Conservation (phyloP, 768 basidiomycete genomes). For the Zangia roseola region DNA sequence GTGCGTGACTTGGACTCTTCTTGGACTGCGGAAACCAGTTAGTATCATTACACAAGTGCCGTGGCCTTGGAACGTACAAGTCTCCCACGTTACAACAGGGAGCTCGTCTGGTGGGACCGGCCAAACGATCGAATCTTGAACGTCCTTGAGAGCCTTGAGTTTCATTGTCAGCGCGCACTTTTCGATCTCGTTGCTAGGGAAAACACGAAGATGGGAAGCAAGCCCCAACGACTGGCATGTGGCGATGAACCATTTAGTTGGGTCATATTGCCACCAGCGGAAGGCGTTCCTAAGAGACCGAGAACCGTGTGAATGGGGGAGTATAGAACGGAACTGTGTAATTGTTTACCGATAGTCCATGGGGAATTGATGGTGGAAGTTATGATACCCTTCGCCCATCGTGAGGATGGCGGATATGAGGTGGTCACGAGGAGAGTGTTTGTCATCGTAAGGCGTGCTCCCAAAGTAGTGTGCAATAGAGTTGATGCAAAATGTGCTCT, state of each 20-base stretch:
- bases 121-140: conserved; percentile 66
- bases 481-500: conserved; percentile 89
- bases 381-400: conserved; percentile 67
- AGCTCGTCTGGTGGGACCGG: conserved; percentile 56
- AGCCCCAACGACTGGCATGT: conserved; percentile 59
- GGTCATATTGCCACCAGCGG: conserved; percentile 70
- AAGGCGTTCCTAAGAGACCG: conserved; percentile 56
- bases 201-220: conserved; percentile 78
- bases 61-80: conserved; percentile 47
- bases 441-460: conserved; percentile 79
- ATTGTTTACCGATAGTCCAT: conserved; percentile 50
- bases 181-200: conserved; percentile 85
- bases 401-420: conserved; percentile 80
- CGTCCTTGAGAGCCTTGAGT: conserved; percentile 64
- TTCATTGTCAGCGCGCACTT: conserved; percentile 85
- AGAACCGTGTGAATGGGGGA: conserved; percentile 4
- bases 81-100: conserved; percentile 80
- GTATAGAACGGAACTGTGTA: background rate
- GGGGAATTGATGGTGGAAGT: conserved; percentile 88
- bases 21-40: conserved; percentile 46
- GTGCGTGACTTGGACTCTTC: conserved; percentile 62
- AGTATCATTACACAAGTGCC: background rate
- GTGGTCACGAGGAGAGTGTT: conserved; percentile 72
- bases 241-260: conserved; percentile 81
- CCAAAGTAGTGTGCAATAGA: conserved; percentile 87